Evolutionary conservation across 352 stramenopile species (phyloP).

Genomic region (Saprolegnia parasitica): DNA sequence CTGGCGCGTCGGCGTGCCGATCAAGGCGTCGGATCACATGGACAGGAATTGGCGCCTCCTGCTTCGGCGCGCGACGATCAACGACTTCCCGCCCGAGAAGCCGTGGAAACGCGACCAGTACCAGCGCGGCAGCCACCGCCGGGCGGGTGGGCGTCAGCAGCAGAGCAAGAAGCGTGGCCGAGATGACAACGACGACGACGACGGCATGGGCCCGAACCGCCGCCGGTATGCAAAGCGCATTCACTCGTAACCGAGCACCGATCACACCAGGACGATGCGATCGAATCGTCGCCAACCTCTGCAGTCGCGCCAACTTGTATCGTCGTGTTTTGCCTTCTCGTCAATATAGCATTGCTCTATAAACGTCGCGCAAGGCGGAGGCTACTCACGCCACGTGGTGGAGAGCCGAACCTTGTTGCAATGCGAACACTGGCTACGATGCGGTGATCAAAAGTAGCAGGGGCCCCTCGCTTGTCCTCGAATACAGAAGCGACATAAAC

Average conservation of each 20-base stretch:
- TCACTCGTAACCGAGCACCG: neutral
- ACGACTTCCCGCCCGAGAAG: conserved; percentile 80
- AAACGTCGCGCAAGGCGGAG: no score
- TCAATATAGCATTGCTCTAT: no score
- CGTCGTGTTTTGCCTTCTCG: no score
- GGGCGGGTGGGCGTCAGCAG: neutral
- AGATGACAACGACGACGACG: conserved; percentile 31
- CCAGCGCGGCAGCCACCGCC: conserved; percentile 15
- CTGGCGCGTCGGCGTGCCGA: conserved; percentile 51
- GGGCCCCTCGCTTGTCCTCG: no score
- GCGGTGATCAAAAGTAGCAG: no score
- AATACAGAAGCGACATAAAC: no score
- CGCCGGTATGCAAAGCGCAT: conserved; percentile 27
- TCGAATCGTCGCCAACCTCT: neutral
- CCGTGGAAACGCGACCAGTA: conserved; percentile 39
- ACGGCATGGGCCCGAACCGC: conserved; percentile 32
- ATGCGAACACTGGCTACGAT: no score
- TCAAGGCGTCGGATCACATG: conserved; percentile 41
- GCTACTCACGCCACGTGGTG: no score
- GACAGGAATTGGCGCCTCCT: conserved; percentile 68
- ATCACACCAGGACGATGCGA: neutral
- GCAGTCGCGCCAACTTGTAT: no score
- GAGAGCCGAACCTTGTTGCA: no score
- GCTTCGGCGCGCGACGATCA: conserved; percentile 58
- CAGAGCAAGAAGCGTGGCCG: conserved; percentile 4